phyloP scores from a whole-genome alignment of 208 protist species.

The Vickermania spadyakhi region DNA sequence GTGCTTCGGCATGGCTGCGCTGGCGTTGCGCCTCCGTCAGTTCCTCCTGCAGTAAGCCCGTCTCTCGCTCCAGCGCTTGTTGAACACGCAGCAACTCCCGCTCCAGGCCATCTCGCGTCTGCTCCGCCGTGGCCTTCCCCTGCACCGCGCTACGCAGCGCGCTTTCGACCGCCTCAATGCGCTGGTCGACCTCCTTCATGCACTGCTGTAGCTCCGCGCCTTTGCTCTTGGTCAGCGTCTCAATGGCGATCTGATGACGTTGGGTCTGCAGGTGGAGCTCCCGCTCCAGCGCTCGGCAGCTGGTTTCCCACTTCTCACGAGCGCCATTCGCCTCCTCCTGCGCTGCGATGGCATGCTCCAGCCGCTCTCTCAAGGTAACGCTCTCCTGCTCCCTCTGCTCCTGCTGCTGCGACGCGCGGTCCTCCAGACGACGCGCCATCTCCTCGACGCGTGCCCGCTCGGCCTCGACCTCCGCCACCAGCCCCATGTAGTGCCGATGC shows the following conservation, averaged over 20 bases:
- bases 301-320: slow-evolving; percentile 9
- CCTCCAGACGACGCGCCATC: slow-evolving; percentile 20
- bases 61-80: neutral
- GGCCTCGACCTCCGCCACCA: slow-evolving; percentile 32
- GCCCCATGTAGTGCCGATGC: slow-evolving; percentile 54
- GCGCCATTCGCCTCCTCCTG: slow-evolving; percentile 19
- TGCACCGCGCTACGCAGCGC: slow-evolving; percentile 4
- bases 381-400: slow-evolving; percentile 8
- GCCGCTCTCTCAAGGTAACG: slow-evolving; percentile 17
- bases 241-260: neutral
- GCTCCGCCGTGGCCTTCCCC: neutral
- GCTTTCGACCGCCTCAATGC: neutral
- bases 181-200: neutral
- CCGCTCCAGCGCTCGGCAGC: slow-evolving; percentile 10
- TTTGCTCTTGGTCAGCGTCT: neutral
- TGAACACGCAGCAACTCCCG: slow-evolving; percentile 9
- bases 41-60: neutral
- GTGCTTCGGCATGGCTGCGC: slow-evolving; percentile 16
- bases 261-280: slow-evolving; percentile 20
- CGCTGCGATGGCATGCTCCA: slow-evolving; percentile 15
- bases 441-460: slow-evolving; percentile 10
- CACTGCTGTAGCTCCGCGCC: neutral
- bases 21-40: neutral
- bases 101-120: slow-evolving; percentile 2
- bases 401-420: slow-evolving; percentile 16